phyloP scores from a whole-genome alignment of 371 early-diverging fungal species.

The Encephalitozoon hellem region DNA sequence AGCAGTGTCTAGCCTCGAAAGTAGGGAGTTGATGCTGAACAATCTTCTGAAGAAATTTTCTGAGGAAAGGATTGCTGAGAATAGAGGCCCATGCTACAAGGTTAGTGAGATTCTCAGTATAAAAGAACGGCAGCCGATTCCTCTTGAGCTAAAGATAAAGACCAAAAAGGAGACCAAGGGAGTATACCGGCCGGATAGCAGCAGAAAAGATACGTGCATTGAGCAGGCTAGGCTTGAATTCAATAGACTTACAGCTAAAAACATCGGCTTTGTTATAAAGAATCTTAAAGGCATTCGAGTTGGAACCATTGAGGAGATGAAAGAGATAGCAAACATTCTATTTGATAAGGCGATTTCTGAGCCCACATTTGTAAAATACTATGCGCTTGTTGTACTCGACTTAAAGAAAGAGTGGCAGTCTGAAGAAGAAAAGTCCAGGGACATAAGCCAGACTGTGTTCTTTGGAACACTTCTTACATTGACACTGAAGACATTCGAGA shows the following conservation, averaged over 20 bases:
- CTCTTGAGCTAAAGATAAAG: slow-evolving; percentile 1
- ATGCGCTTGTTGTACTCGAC: slow-evolving; percentile 30
- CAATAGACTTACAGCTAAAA: slow-evolving; percentile 36
- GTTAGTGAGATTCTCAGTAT: slow-evolving; percentile 11
- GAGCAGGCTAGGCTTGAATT: slow-evolving; percentile 38
- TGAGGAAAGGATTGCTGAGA: not conserved
- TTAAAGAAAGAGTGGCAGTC: slow-evolving; percentile 40
- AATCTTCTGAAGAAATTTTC: slow-evolving; percentile 12
- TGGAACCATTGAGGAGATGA: slow-evolving; percentile 40
- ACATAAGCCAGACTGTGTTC: slow-evolving; percentile 42
- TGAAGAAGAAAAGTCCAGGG: slow-evolving; percentile 36
- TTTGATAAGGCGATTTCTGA: slow-evolving; percentile 49
- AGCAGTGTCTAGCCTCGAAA: not conserved
- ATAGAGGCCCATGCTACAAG: not conserved
- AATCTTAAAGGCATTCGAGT: slow-evolving; percentile 21
- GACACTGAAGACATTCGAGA: slow-evolving; percentile 13
- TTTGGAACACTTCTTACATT: slow-evolving; percentile 44
- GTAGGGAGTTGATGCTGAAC: slow-evolving; percentile 1
- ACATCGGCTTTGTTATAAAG: not conserved
- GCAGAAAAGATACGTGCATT: slow-evolving; percentile 22
- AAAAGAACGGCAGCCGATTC: slow-evolving; percentile 5
- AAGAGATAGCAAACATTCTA: slow-evolving; percentile 38
- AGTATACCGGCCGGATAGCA: slow-evolving; percentile 1
- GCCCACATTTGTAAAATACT: slow-evolving; percentile 21
- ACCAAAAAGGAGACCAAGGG: not conserved